Percentiles rank a stretch among this genome's conserved stretches.
These are phyloP conservation scores for Phialemonium atrogriseum DNA, from an alignment of 2,329 filamentous ascomycete species.

Conservation along the genomic window DNA sequence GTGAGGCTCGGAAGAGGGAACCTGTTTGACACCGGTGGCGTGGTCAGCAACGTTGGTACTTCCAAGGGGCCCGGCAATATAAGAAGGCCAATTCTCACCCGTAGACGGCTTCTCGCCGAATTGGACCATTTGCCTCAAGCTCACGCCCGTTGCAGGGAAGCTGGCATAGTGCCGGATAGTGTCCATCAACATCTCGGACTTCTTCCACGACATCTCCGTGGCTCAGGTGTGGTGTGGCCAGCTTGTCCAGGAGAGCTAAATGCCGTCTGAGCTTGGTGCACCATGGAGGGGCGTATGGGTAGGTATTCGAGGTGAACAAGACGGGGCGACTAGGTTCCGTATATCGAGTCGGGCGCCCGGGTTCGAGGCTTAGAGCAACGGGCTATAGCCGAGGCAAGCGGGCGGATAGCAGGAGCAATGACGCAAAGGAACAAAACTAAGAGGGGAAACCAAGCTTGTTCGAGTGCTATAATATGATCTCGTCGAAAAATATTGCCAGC, in stretches of 20 bases:
- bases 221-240: constrained; percentile 12
- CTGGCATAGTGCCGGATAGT: constrained; percentile 96
- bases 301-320: too few relatives aligned
- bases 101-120: constrained; percentile 91
- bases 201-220: constrained; percentile 83
- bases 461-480: too few relatives aligned
- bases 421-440: too few relatives aligned
- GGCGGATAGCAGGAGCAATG: neutral
- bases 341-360: too few relatives aligned
- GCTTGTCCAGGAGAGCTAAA: constrained; percentile 12
- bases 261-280: constrained; percentile 9
- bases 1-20: constrained; percentile 92
- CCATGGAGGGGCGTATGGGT: constrained; percentile 10
- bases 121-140: constrained; percentile 97
- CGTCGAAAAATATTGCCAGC: too few relatives aligned
- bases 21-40: too few relatives aligned
- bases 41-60: constrained; percentile 7
- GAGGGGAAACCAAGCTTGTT: too few relatives aligned
- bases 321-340: too few relatives aligned
- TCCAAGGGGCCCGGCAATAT: constrained; percentile 1
- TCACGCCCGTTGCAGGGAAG: constrained; percentile 94
- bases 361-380: too few relatives aligned
- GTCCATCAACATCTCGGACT: constrained; percentile 83
- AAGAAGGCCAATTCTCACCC: constrained; percentile 44
- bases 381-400: constrained; percentile 3